Evolutionary conservation across 2,329 filamentous ascomycete genomes (phyloP).

Genomic region (Fusarium agapanthi): DNA sequence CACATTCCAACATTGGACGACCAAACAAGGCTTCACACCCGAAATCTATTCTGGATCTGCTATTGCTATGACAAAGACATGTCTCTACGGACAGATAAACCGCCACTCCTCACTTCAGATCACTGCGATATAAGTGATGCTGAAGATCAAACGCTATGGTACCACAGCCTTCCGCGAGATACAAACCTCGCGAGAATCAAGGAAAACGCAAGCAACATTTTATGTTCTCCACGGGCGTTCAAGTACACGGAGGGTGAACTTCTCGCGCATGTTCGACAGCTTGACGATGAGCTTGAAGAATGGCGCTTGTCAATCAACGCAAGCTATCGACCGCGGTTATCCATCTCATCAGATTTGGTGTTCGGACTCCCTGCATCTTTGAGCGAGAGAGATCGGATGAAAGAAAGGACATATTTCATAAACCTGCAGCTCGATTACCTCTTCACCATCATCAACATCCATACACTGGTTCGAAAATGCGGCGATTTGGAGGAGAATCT

Average conservation of each 20-base stretch:
- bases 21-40: neutral
- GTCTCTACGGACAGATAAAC: slow-evolving; percentile 4
- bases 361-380: neutral
- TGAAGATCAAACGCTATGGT: slow-evolving; percentile 5
- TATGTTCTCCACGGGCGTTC: slow-evolving; percentile 23
- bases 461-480: slow-evolving; percentile 28
- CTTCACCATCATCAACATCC: slow-evolving; percentile 32
- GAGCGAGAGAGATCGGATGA: neutral
- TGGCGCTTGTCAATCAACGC: slow-evolving; percentile 42
- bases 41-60: slow-evolving; percentile 19
- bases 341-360: slow-evolving; percentile 10
- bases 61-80: slow-evolving; percentile 22
- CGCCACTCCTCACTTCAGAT: slow-evolving; percentile 11
- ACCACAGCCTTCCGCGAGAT: slow-evolving; percentile 5
- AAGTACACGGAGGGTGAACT: slow-evolving; percentile 37
- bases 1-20: slow-evolving; percentile 20
- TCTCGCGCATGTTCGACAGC: slow-evolving; percentile 37
- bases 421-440: slow-evolving; percentile 29
- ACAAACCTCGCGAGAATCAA: slow-evolving; percentile 25
- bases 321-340: slow-evolving; percentile 24
- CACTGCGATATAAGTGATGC: slow-evolving; percentile 21
- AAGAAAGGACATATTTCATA: slow-evolving; percentile 6
- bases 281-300: slow-evolving; percentile 46
- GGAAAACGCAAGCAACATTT: slow-evolving; percentile 20
- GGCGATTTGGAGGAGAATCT: slow-evolving; percentile 28